Percentiles rank a stretch among this genome's conserved stretches.
Conservation (phyloP, 2,329 filamentous ascomycete genomes). For the Penicillium sp. region DNA sequence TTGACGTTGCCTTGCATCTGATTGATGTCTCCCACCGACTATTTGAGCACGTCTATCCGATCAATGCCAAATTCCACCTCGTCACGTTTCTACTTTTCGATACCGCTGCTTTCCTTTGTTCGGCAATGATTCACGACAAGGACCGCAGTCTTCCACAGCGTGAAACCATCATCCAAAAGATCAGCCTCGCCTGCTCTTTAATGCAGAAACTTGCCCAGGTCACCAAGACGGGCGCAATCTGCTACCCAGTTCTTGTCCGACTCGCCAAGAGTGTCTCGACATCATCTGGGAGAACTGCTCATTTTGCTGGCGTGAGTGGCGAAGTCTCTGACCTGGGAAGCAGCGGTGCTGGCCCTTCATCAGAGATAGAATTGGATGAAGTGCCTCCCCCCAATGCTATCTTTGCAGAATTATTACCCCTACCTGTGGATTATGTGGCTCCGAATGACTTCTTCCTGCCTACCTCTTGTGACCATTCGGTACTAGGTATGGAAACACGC, state of each 20-base stretch:
- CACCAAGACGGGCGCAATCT: constrained; percentile 30
- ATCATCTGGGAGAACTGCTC: constrained; percentile 4
- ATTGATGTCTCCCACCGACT: constrained; percentile 46
- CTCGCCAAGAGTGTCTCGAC: constrained; percentile 22
- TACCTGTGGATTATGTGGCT: constrained; percentile 3
- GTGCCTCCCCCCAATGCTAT: not conserved
- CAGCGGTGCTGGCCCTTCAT: not conserved
- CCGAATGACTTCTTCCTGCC: constrained; percentile 10
- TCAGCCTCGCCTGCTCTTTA: constrained; percentile 41
- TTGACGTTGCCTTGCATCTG: constrained; percentile 50
- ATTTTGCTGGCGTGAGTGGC: not conserved
- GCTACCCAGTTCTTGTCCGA: constrained; percentile 25
- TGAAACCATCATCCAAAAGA: constrained; percentile 44
- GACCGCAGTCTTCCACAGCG: constrained; percentile 45
- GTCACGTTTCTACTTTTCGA: constrained; percentile 56
- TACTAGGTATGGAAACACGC: constrained; percentile 11
- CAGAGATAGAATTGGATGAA: not conserved
- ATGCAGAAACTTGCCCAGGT: constrained; percentile 28
- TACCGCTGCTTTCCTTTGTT: constrained; percentile 54
- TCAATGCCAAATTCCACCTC: constrained; percentile 54
- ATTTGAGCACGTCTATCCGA: constrained; percentile 45
- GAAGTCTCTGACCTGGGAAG: not conserved
- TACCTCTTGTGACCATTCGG: constrained; percentile 6
- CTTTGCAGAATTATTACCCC: constrained; percentile 4
- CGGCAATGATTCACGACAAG: constrained; percentile 55